Conservation (phyloP, 805 yeast species). For the Saccharomycopsis malanga region DNA sequence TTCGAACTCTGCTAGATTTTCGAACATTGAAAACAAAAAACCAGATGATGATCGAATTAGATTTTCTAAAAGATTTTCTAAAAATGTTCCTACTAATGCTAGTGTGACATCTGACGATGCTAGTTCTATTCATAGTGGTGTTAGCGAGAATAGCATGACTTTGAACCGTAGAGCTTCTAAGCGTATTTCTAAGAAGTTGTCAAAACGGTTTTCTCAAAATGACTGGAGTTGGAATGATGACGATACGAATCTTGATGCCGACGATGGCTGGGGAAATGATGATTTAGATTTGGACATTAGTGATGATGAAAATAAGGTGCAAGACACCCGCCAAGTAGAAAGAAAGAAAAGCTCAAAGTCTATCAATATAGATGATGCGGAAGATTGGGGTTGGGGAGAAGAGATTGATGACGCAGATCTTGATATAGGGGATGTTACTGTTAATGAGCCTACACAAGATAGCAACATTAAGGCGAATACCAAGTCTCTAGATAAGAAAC, state of each 20-base stretch:
- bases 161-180: conserved; percentile 13
- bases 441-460: not conserved
- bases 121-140: conserved; percentile 1
- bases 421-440: not conserved
- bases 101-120: conserved; percentile 6
- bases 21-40: conserved; percentile 6
- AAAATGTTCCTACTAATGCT: not conserved
- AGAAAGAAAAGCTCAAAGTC: conserved; percentile 1
- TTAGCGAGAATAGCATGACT: conserved; percentile 3
- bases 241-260: conserved; percentile 7
- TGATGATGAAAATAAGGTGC: not conserved
- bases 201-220: conserved; percentile 18
- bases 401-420: conserved; percentile 12
- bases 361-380: conserved; percentile 7
- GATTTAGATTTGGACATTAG: conserved; percentile 7
- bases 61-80: conserved; percentile 17
- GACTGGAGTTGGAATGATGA: conserved; percentile 16
- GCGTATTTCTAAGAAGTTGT: conserved; percentile 17
- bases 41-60: conserved; percentile 17
- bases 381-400: conserved; percentile 22
- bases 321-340: not conserved
- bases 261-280: conserved; percentile 17
- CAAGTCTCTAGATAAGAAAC: not conserved
- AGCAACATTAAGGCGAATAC: conserved; percentile 1
- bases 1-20: not conserved